phyloP scores from a whole-genome alignment of 805 yeast genomes.

The Saturnispora dispora region DNA sequence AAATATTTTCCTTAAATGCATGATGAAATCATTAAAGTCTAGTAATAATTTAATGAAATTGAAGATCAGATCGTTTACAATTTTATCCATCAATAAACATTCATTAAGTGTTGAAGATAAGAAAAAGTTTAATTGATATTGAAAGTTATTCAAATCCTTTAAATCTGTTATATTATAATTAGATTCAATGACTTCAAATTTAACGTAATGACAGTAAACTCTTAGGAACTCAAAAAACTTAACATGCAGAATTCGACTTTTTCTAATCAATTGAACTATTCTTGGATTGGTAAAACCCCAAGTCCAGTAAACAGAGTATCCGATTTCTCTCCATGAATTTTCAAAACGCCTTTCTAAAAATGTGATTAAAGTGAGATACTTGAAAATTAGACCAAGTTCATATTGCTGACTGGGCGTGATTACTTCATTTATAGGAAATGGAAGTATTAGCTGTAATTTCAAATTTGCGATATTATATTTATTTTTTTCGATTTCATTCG shows the following conservation, averaged over 20 bases:
- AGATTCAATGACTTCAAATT: conserved; percentile 20
- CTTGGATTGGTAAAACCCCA: conserved; percentile 34
- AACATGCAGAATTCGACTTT: conserved; percentile 46
- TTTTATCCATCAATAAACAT: conserved; percentile 54
- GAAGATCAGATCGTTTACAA: neutral
- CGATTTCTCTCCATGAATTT: conserved; percentile 64
- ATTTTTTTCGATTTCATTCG: conserved; percentile 1
- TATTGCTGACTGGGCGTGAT: conserved; percentile 59
- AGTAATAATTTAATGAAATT: neutral
- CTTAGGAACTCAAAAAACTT: conserved; percentile 50
- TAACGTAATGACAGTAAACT: conserved; percentile 46
- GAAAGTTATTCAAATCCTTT: conserved; percentile 33
- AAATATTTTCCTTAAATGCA: conserved; percentile 5
- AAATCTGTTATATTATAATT: conserved; percentile 8
- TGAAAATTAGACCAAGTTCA: conserved; percentile 72
- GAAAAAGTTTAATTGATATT: conserved; percentile 41
- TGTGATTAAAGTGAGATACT: conserved; percentile 58
- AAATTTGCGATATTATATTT: conserved; percentile 36
- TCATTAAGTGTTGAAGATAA: conserved; percentile 57
- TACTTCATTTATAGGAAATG: conserved; percentile 80
- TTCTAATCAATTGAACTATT: conserved; percentile 44
- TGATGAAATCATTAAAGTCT: neutral
- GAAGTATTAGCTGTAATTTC: conserved; percentile 52
- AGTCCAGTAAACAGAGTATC: conserved; percentile 59
- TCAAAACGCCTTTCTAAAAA: conserved; percentile 52